Base-by-base conservation (phyloP, 2,329 filamentous ascomycete species). In the Chrysoporthe cubensis region DNA sequence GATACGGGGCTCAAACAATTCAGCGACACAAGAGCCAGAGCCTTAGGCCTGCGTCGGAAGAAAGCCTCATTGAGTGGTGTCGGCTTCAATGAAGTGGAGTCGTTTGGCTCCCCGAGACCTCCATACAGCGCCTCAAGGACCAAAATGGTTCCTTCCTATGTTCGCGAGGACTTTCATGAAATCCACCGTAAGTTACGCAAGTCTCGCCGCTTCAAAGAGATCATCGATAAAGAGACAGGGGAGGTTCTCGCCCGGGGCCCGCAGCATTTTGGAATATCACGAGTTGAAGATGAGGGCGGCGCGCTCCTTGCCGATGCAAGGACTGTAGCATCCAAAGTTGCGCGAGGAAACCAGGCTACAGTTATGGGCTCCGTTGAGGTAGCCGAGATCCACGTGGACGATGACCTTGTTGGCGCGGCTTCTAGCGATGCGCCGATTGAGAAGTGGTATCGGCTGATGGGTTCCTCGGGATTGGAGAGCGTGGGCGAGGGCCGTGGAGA, bases 371-470 rank as follows among this genome's bases (percentile, higher is more conserved):
- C n/a, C 4, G 14, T 26, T 6, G 26, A 14, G 52, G 50, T 46
- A 16, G 14, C 26, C 4, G 62, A 64, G 13, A 64, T 64, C 43
- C 16, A 46, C 9, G 16, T 64, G 8, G 62, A 64, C 6, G 43
- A 62, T 13, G 52, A 58, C 9, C 57, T 60, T 21, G 9, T 44
- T 8, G 57, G 57, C 16, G 57, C 57, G 6, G 57, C 57, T 21
- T 40, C 40, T 42, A 26, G 37, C 9, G 57, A 60, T 60, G 57
- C n/a, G 5, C 57, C 57, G 37, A 60, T 60, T 26, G 57, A 44
- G n/a, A 60, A 60, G 57, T 60, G 57, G 57, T 43, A 60, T 16
- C 34, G 40, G 9, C 57, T 60, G 40, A 60, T 60, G 40, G n/a
- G 40, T 43, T 21, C 21, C 9, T 43, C n/a, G 57, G 26, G n/a